These are phyloP conservation scores for Tylopilus cervinicoccineus DNA, from an alignment of 768 basidiomycete species.

Conservation along the genomic window DNA sequence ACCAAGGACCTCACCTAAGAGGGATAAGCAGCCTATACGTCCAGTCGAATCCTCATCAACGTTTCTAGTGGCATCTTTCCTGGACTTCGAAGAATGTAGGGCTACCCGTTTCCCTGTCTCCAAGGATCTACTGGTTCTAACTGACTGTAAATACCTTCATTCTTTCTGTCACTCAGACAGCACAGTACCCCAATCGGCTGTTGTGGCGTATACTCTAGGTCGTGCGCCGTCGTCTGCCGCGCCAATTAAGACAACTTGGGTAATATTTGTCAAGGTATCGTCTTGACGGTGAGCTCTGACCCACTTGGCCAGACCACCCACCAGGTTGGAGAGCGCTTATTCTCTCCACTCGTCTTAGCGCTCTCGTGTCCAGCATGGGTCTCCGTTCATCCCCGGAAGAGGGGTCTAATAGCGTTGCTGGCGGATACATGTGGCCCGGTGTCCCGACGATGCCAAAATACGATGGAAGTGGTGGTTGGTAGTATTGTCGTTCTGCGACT, in stretches of 20 bases:
- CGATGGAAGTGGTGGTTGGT: constrained; percentile 45
- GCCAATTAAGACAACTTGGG: constrained; percentile 37
- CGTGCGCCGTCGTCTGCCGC: constrained; percentile 29
- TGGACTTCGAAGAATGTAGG: constrained; percentile 65
- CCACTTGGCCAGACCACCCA: constrained; percentile 13
- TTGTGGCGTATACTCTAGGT: constrained; percentile 29
- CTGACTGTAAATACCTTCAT: constrained; percentile 25
- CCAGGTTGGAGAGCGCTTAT: constrained; percentile 36
- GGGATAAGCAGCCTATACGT: constrained; percentile 24
- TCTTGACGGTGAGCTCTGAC: constrained; percentile 3
- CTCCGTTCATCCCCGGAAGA: constrained; percentile 27
- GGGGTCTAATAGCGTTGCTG: constrained; percentile 44
- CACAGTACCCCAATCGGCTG: constrained; percentile 35
- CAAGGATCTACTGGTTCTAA: background rate
- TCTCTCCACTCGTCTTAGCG: constrained; percentile 43
- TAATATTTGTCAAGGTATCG: constrained; percentile 17
- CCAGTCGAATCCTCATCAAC: constrained; percentile 31
- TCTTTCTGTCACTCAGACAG: constrained; percentile 38
- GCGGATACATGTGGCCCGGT: constrained; percentile 44
- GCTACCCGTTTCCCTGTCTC: background rate
- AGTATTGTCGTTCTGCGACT: constrained; percentile 47
- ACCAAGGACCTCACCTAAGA: constrained; percentile 24
- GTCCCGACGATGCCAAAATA: constrained; percentile 28
- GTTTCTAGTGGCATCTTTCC: constrained; percentile 48
- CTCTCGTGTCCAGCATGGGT: constrained; percentile 39